A percentile compares a stretch with the other conserved stretches of the same genome.
Evolutionary conservation across 768 basidiomycete genomes (phyloP).

Genomic region (Agrocybe chaxingu): DNA sequence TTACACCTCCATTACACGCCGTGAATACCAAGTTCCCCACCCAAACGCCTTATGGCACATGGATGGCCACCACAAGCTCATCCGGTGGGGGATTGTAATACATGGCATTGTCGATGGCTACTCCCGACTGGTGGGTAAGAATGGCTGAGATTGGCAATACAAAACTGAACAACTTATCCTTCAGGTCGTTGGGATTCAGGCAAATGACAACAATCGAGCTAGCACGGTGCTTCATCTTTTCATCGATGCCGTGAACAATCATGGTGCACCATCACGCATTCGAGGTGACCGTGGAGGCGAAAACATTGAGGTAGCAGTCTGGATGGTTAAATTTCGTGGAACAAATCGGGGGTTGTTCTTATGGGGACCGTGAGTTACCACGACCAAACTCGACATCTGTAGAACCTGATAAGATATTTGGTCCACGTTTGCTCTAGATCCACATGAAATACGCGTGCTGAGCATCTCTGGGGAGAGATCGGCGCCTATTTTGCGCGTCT

Average conservation of each 20-base stretch:
- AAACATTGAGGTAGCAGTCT: too few species aligned
- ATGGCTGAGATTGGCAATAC: not conserved
- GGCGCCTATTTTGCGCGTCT: slow-evolving; percentile 27
- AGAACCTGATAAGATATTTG: too few species aligned
- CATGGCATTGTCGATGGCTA: slow-evolving; percentile 6
- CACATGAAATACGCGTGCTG: slow-evolving; percentile 32
- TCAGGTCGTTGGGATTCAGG: not conserved
- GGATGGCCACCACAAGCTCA: slow-evolving; percentile 6
- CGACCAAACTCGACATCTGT: too few species aligned
- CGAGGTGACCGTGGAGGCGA: too few species aligned
- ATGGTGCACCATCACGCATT: not conserved
- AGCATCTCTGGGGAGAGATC: slow-evolving; percentile 39
- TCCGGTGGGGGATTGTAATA: slow-evolving; percentile 5
- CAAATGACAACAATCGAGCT: not conserved
- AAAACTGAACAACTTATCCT: not conserved
- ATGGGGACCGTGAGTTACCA: too few species aligned
- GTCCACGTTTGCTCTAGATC: too few species aligned
- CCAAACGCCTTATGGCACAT: slow-evolving; percentile 5
- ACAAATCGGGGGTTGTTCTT: too few species aligned
- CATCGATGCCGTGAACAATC: not conserved
- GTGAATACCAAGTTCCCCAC: not conserved
- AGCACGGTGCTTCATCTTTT: not conserved
- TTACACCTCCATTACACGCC: too few species aligned
- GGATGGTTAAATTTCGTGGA: too few species aligned
- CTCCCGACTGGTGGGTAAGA: too few species aligned